Percentiles rank a stretch among this genome's conserved stretches.
phyloP scores from a whole-genome alignment of 2,329 filamentous ascomycete species.

The Dothistroma septosporum region DNA sequence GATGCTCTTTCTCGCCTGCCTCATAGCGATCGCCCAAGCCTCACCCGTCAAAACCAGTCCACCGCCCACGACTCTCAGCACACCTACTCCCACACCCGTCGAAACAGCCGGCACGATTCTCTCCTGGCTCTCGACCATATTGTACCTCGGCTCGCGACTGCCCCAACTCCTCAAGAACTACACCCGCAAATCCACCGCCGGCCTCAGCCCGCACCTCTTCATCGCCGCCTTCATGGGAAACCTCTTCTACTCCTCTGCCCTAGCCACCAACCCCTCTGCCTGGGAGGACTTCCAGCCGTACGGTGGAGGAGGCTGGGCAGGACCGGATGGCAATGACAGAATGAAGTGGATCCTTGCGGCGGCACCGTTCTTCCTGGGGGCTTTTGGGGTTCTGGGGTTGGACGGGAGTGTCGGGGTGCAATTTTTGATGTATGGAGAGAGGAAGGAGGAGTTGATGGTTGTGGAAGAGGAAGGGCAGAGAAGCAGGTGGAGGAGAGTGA shows the following conservation, averaged over 20 bases:
- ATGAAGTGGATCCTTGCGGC: conserved; percentile 55
- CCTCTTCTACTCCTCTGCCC: conserved; percentile 60
- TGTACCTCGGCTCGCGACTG: conserved; percentile 57
- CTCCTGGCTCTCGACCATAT: conserved; percentile 54
- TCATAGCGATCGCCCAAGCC: conserved; percentile 43
- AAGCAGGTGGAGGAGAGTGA: conserved; percentile 53
- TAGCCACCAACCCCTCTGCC: conserved; percentile 60
- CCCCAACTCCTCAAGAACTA: conserved; percentile 66
- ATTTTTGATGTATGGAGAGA: conserved; percentile 55
- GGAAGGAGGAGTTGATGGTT: conserved; percentile 45
- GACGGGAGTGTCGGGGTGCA: conserved; percentile 61
- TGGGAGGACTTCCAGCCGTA: conserved; percentile 56
- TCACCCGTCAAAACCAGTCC: conserved; percentile 26
- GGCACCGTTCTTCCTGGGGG: conserved; percentile 62
- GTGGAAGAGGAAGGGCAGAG: conserved; percentile 41
- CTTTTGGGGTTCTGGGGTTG: conserved; percentile 59
- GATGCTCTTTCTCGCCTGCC: conserved; percentile 44
- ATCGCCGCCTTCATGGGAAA: conserved; percentile 65
- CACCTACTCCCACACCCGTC: conserved; percentile 29
- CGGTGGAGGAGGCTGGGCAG: conserved; percentile 56
- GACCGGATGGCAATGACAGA: conserved; percentile 51
- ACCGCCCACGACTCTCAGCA: conserved; percentile 13
- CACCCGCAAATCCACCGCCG: conserved; percentile 58
- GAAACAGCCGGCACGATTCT: conserved; percentile 49
- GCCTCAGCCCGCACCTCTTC: conserved; percentile 61